A percentile compares a stretch with the other conserved stretches of the same genome.
phyloP scores from a whole-genome alignment of 305 asterid species.

The Fraxinus ornus region DNA sequence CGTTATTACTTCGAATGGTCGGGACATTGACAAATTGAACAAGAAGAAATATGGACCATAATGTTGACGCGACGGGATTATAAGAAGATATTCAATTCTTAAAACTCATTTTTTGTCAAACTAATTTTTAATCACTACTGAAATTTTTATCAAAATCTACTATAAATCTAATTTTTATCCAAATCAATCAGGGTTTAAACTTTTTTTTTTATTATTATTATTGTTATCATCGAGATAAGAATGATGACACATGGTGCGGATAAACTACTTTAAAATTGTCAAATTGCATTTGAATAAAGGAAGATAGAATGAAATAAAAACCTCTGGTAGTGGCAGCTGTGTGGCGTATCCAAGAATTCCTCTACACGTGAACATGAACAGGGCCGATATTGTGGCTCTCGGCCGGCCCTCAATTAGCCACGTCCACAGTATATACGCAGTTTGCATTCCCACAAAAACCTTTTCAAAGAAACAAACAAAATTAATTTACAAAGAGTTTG shows the following conservation, averaged over 20 bases:
- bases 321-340: constrained; percentile 88
- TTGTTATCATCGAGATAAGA: background rate
- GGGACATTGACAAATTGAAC: background rate
- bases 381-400: constrained; percentile 70
- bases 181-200: background rate
- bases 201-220: background rate
- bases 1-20: background rate
- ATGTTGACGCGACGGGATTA: no score
- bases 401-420: constrained; percentile 87
- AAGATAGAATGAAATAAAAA: constrained; percentile 9
- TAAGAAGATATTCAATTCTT: background rate
- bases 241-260: background rate
- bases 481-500: background rate
- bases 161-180: background rate
- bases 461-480: constrained; percentile 7
- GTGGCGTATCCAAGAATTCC: constrained; percentile 94
- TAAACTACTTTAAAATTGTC: background rate
- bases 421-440: constrained; percentile 67
- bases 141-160: background rate
- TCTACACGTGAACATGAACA: constrained; percentile 91
- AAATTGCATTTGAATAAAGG: background rate
- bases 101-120: background rate
- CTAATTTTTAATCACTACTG: no score
- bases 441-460: constrained; percentile 88
- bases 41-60: background rate